Conservation (phyloP, 2,329 filamentous ascomycete species). For the Sclerotinia trifoliorum region DNA sequence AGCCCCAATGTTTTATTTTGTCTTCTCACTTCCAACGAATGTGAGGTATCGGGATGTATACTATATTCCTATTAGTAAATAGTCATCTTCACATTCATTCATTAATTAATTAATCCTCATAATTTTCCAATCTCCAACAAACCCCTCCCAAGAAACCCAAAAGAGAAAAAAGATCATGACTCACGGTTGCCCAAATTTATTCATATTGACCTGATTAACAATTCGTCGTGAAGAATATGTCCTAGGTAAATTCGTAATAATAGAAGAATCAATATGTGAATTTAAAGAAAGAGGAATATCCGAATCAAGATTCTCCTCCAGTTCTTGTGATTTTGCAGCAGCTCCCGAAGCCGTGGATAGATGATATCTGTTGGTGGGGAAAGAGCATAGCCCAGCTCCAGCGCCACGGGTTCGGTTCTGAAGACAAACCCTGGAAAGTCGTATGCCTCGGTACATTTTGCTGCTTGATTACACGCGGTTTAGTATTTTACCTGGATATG, state of each 20-base stretch:
- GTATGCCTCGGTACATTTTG: slow-evolving; percentile 11
- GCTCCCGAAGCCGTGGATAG: slow-evolving; percentile 2
- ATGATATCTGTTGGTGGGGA: not conserved
- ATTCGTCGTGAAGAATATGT: not conserved
- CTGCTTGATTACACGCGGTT: not conserved
- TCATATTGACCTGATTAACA: not conserved
- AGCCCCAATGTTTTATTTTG: slow-evolving; percentile 35
- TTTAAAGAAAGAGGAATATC: not conserved
- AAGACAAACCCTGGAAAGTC: not conserved
- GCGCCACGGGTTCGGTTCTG: not conserved
- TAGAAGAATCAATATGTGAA: not conserved
- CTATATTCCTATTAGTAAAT: not conserved
- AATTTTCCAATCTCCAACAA: too few relatives aligned
- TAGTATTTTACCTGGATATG: not conserved
- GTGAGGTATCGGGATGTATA: slow-evolving; percentile 35
- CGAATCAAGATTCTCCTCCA: not conserved
- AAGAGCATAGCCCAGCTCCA: not conserved
- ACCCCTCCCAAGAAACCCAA: too few relatives aligned
- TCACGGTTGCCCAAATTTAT: slow-evolving; percentile 21
- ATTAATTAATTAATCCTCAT: not conserved
- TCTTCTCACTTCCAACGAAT: slow-evolving; percentile 32
- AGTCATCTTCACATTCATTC: not conserved
- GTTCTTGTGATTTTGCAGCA: not conserved
- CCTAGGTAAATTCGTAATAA: not conserved
- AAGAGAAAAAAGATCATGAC: slow-evolving; percentile 16